A percentile compares a stretch with the other conserved stretches of the same genome.
These are phyloP conservation scores for Coprinellus micaceus DNA, from an alignment of 768 basidiomycete genomes.

Conservation along the genomic window DNA sequence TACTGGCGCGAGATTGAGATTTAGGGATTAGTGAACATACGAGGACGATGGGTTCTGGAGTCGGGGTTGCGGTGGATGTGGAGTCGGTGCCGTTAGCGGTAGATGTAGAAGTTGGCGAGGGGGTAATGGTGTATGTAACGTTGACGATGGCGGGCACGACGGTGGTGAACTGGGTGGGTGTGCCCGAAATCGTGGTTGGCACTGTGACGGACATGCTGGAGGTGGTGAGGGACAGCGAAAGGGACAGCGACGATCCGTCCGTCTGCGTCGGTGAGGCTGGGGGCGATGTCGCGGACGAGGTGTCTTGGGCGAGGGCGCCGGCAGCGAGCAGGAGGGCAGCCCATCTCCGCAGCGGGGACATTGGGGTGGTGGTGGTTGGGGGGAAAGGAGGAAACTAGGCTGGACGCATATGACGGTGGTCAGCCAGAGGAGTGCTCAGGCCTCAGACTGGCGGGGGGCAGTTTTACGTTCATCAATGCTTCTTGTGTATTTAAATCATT, in stretches of 20 bases:
- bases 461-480: not conserved
- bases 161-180: slow-evolving; percentile 46
- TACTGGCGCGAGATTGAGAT: not conserved
- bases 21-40: slow-evolving; percentile 25
- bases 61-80: slow-evolving; percentile 41
- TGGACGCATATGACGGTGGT: not conserved
- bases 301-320: not conserved
- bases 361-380: slow-evolving; percentile 7
- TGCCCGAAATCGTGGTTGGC: slow-evolving; percentile 48
- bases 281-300: not conserved
- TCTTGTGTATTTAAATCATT: not conserved
- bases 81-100: slow-evolving; percentile 36
- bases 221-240: slow-evolving; percentile 56
- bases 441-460: not conserved
- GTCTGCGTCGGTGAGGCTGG: not conserved
- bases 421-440: slow-evolving; percentile 12
- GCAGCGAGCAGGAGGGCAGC: not conserved
- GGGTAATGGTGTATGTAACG: slow-evolving; percentile 54
- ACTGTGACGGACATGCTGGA: slow-evolving; percentile 42
- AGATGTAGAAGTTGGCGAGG: slow-evolving; percentile 35
- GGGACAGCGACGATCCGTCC: slow-evolving; percentile 12
- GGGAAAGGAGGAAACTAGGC: slow-evolving; percentile 7
- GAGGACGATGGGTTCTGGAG: slow-evolving; percentile 44
- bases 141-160: slow-evolving; percentile 60
- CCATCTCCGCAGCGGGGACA: slow-evolving; percentile 10